Base-by-base conservation (phyloP, 306 rosid genomes). In the Quercus ilex region DNA sequence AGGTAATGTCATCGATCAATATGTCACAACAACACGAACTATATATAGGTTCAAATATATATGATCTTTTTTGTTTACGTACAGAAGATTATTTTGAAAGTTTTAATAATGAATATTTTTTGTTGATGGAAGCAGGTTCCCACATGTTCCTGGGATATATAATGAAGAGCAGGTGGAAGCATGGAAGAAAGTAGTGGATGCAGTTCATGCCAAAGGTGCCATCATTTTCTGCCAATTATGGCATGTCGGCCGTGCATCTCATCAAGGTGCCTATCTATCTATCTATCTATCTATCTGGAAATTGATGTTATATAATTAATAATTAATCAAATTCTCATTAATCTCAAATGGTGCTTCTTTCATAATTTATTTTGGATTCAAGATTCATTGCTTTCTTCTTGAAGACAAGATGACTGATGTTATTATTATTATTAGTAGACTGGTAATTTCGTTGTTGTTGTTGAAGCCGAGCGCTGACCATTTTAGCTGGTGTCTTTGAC, bases 161-260 rank as follows among this genome's bases (percentile, higher is more conserved):
- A 82, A 77, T 1, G 87, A 84, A 23, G 87, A 87, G 55, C 92
- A 89, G 43, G 97, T 92, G 68, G 84, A 88, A 82, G 97, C 95
- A 68, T 94, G 98, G 98, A 90, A 88, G 88, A 78, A 82, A 69
- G 78, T 92, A 38, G 98, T 92, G 72, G 94, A 93, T 83, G 97
- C 97, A 0, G 99, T 92, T 19, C 98, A 95, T 79, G 93, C 89
- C 69, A 90, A 91, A 76, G 96, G 99, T 65, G 81, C 88, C 86
- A 62, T 91, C 33, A 79, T 92, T 78, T 95, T 91, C 82, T 93
- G 98, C 85, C 99, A 95, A 77, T 88, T 95, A 10, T 95, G 99
- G 96, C 99, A 92, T 59, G 99, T 93, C 3, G 99, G 99, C 46
- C 93, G 98, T 65, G 98, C 98, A 5, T 93, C 99, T 18, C 98